Percentiles rank a stretch among this genome's conserved stretches.
phyloP scores from a whole-genome alignment of 306 rosid species.

The Glycine soja region DNA sequence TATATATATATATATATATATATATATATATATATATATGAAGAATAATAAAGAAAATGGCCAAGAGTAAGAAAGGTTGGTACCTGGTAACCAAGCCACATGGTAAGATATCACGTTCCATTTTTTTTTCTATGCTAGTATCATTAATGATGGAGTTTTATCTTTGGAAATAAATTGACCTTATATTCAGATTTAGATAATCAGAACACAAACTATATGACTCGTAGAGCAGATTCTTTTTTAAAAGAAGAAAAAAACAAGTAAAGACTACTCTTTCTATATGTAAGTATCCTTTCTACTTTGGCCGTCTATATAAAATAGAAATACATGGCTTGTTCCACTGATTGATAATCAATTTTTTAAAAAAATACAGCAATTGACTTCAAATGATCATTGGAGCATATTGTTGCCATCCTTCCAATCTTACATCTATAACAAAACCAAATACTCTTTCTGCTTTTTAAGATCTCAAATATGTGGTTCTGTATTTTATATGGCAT shows the following conservation, averaged over 20 bases:
- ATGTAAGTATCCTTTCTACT: neutral
- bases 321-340: neutral
- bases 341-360: neutral
- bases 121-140: neutral
- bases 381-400: neutral
- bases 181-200: neutral
- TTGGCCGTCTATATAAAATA: neutral
- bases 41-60: neutral
- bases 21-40: neutral
- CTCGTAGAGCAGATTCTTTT: neutral
- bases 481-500: neutral
- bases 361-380: neutral
- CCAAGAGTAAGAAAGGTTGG: too few relatives aligned
- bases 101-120: neutral
- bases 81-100: neutral
- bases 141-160: neutral
- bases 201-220: neutral
- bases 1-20: too few relatives aligned
- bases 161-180: neutral
- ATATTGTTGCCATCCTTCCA: neutral
- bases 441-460: neutral
- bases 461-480: neutral
- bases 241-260: neutral
- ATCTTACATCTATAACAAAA: neutral
- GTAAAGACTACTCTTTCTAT: neutral